Percentiles rank a stretch among this genome's conserved stretches.
phyloP scores from a whole-genome alignment of 139 green algal species.

The Coelastrella sp. region DNA sequence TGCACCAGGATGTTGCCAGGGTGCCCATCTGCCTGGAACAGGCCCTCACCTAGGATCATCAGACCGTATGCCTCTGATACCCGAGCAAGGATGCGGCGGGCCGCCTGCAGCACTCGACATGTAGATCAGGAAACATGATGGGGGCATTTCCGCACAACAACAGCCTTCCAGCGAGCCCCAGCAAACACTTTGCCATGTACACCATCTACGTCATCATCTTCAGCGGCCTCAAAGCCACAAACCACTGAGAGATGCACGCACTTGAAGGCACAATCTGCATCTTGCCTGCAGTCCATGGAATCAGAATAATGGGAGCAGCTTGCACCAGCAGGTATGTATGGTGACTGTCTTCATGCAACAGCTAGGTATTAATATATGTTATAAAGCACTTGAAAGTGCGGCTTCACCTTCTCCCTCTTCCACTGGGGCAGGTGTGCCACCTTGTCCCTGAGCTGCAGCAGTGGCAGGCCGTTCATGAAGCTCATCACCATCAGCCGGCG shows the following conservation, averaged over 20 bases:
- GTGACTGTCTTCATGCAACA: too few relatives aligned
- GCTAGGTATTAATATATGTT: too few relatives aligned
- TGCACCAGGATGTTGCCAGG: constrained; percentile 93
- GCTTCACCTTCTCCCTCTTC: constrained; percentile 50
- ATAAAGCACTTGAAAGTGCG: too few relatives aligned
- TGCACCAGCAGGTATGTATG: too few relatives aligned
- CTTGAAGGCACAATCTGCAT: too few relatives aligned
- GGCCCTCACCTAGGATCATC: constrained; percentile 93
- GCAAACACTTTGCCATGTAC: neutral
- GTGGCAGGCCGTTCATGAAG: constrained; percentile 77
- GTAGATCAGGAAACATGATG: neutral
- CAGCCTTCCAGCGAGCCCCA: neutral
- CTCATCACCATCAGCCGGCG: constrained; percentile 90
- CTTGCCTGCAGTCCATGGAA: too few relatives aligned
- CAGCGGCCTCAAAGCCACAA: too few relatives aligned
- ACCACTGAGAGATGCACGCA: too few relatives aligned
- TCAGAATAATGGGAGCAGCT: too few relatives aligned
- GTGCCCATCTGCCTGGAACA: constrained; percentile 92
- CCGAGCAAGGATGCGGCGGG: constrained; percentile 38
- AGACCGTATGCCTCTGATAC: constrained; percentile 92
- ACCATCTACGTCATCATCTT: neutral
- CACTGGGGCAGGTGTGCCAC: constrained; percentile 51
- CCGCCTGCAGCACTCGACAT: constrained; percentile 30
- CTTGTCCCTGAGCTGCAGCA: constrained; percentile 48
- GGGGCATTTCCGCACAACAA: neutral